These are phyloP conservation scores for Marchantia polymorpha DNA, from an alignment of 225 moss, liverwort and hornwort species.

Conservation along the genomic window DNA sequence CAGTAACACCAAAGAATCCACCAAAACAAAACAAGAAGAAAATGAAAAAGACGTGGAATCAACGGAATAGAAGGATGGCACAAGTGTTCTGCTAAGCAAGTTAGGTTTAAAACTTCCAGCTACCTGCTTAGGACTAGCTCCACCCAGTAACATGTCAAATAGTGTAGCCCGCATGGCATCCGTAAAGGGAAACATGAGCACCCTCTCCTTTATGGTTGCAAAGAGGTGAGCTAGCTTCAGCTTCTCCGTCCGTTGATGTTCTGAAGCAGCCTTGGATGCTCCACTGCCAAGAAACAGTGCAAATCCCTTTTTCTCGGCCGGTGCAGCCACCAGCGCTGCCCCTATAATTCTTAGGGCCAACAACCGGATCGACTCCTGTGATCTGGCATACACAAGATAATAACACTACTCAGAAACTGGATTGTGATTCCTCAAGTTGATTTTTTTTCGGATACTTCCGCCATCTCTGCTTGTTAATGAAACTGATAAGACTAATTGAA, in stretches of 20 bases:
- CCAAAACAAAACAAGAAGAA: background rate
- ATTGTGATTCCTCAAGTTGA: background rate
- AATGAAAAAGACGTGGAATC: background rate
- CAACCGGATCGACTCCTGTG: conserved; percentile 65
- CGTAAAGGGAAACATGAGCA: conserved; percentile 56
- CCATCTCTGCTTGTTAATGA: background rate
- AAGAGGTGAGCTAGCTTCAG: conserved; percentile 62
- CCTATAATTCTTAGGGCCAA: conserved; percentile 68
- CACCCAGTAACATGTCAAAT: conserved; percentile 72
- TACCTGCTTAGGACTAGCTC: conserved; percentile 74
- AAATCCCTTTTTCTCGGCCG: conserved; percentile 58
- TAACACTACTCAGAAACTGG: too few relatives aligned
- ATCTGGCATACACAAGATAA: conserved; percentile 36
- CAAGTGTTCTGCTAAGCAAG: background rate
- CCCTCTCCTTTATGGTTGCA: conserved; percentile 55
- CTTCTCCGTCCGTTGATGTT: conserved; percentile 67
- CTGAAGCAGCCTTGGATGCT: conserved; percentile 56
- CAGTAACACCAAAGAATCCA: background rate
- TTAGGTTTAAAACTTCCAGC: background rate
- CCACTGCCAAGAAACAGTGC: conserved; percentile 49
- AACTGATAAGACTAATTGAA: too few relatives aligned
- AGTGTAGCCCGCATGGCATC: conserved; percentile 65
- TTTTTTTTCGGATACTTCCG: background rate
- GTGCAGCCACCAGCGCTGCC: conserved; percentile 51
- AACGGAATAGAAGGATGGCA: background rate